Evolutionary conservation across 495 filamentous ascomycete species (phyloP).

Genomic region (Chaetomium cochliodes): DNA sequence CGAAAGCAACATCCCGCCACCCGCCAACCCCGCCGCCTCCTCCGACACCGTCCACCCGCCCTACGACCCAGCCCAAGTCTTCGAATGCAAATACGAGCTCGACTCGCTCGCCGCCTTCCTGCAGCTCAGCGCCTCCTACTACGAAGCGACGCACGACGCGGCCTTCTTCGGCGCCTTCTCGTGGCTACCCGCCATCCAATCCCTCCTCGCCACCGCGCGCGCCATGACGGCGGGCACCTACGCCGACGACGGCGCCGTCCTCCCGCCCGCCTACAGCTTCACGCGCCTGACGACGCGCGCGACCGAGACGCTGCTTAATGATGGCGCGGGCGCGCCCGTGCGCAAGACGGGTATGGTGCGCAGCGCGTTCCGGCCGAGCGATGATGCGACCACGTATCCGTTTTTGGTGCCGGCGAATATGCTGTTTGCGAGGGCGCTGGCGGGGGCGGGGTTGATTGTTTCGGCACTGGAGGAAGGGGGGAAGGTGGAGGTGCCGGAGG

Average conservation of each 20-base stretch:
- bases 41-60: conserved; percentile 30
- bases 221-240: conserved; percentile 59
- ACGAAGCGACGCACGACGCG: conserved; percentile 55
- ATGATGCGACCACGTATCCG: conserved; percentile 59
- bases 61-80: conserved; percentile 33
- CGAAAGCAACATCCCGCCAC: conserved; percentile 48
- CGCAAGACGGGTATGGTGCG: conserved; percentile 60
- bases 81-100: conserved; percentile 64
- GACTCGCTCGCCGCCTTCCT: conserved; percentile 66
- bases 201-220: conserved; percentile 49
- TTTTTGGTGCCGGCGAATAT: conserved; percentile 65
- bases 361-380: conserved; percentile 62
- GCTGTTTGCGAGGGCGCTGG: conserved; percentile 62
- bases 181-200: conserved; percentile 54
- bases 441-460: conserved; percentile 50
- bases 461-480: conserved; percentile 34
- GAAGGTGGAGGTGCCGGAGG: conserved; percentile 8
- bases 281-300: conserved; percentile 49
- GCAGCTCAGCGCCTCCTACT: conserved; percentile 58
- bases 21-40: conserved; percentile 33
- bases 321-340: conserved; percentile 58
- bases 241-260: conserved; percentile 51
- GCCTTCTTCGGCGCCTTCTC: conserved; percentile 56
- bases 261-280: conserved; percentile 55
- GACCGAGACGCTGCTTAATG: conserved; percentile 61